phyloP scores from a whole-genome alignment of 2,329 filamentous ascomycete genomes.

The Fusarium oligoseptatum region DNA sequence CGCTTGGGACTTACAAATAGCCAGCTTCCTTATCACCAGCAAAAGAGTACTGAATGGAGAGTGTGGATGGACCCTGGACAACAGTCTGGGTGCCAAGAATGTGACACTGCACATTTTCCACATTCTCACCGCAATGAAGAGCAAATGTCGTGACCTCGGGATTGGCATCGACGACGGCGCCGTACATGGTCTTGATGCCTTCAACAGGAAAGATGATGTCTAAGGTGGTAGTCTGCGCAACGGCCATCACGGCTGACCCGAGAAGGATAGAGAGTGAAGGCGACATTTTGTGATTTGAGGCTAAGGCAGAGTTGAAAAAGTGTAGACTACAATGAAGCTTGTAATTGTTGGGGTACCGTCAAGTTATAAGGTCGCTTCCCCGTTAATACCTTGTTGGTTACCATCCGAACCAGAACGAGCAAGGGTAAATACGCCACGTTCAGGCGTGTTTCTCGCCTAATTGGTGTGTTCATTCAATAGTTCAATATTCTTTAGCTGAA shows the following conservation, averaged over 20 bases:
- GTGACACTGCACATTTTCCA: background rate
- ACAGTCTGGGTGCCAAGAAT: background rate
- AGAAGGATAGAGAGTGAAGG: background rate
- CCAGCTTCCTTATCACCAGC: background rate
- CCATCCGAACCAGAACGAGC: background rate
- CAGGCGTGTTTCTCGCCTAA: background rate
- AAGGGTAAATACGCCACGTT: background rate
- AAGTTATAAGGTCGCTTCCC: background rate
- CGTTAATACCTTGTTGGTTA: background rate
- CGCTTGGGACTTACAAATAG: background rate
- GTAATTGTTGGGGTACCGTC: background rate
- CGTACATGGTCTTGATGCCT: background rate
- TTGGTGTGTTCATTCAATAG: background rate
- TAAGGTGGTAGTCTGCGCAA: background rate
- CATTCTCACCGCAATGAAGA: background rate
- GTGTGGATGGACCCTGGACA: background rate
- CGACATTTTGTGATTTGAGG: background rate
- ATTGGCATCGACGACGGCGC: background rate
- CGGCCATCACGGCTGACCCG: background rate
- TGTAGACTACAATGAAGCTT: background rate
- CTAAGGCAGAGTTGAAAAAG: rapidly evolving
- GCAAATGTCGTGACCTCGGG: background rate
- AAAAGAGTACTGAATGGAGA: background rate
- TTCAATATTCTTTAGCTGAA: background rate
- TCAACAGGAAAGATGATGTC: background rate